Conservation (phyloP, 345 rosid genomes). For the Corchorus olitorius region DNA sequence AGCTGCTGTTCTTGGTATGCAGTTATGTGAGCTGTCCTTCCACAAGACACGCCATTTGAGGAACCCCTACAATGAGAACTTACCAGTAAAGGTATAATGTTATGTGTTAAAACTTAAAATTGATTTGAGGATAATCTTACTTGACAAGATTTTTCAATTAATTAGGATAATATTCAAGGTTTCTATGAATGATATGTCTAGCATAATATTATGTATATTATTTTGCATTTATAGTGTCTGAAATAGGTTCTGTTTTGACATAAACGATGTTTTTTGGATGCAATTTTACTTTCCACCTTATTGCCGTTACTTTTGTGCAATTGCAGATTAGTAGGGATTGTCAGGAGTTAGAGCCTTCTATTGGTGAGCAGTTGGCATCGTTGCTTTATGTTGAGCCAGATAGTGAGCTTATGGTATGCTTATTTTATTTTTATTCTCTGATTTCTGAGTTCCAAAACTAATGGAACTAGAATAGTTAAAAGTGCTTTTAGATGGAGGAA, state of each 20-base stretch:
- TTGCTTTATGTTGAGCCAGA: slow-evolving; percentile 96
- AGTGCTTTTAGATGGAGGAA: too few species aligned
- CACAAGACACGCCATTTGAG: slow-evolving; percentile 92
- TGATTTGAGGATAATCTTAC: neutral
- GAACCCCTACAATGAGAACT: slow-evolving; percentile 96
- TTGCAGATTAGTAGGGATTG: slow-evolving; percentile 98
- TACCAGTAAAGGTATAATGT: slow-evolving; percentile 85
- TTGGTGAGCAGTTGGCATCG: slow-evolving; percentile 94
- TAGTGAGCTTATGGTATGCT: slow-evolving; percentile 94
- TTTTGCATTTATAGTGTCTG: neutral
- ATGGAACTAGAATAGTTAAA: neutral
- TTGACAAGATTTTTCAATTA: neutral
- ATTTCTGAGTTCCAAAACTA: neutral
- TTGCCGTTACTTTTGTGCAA: slow-evolving; percentile 26
- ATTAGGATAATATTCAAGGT: neutral
- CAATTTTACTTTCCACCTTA: neutral
- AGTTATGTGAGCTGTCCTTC: slow-evolving; percentile 95
- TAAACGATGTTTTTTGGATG: neutral
- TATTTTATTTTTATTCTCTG: slow-evolving; percentile 15
- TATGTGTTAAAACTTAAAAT: neutral
- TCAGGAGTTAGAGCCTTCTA: slow-evolving; percentile 90
- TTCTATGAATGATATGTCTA: neutral
- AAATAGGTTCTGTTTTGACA: neutral
- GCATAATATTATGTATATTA: neutral
- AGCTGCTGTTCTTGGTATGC: slow-evolving; percentile 36